phyloP scores from a whole-genome alignment of 179 eudicot genomes.

The Nepenthes alata region DNA sequence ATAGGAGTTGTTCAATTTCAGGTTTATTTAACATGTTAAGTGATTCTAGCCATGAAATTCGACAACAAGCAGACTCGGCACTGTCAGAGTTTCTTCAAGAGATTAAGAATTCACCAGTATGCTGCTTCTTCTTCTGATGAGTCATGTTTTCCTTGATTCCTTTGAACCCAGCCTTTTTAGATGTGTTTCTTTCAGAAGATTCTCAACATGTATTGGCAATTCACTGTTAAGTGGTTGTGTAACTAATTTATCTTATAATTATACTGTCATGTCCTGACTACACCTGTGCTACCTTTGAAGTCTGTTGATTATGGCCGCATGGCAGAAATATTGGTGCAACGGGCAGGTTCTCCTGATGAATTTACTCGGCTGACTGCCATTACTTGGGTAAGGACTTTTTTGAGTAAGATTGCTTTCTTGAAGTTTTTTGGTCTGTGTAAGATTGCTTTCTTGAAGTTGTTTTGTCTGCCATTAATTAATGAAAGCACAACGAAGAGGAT shows the following conservation, averaged over 20 bases:
- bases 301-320: slow-evolving; percentile 99
- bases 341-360: slow-evolving; percentile 86
- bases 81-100: slow-evolving; percentile 95
- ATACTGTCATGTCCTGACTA: slow-evolving; percentile 19
- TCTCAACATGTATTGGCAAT: background rate
- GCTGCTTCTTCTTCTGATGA: slow-evolving; percentile 11
- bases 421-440: background rate
- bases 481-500: no score
- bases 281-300: slow-evolving; percentile 43
- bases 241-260: slow-evolving; percentile 1
- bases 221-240: no score
- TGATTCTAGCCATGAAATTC: slow-evolving; percentile 91
- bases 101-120: slow-evolving; percentile 94
- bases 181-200: background rate
- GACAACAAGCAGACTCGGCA: slow-evolving; percentile 99
- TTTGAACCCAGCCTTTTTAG: background rate
- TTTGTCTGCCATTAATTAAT: background rate
- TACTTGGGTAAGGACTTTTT: slow-evolving; percentile 72
- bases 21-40: slow-evolving; percentile 98
- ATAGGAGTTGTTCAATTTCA: slow-evolving; percentile 23
- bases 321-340: slow-evolving; percentile 95
- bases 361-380: slow-evolving; percentile 91
- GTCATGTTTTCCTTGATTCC: background rate
- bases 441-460: background rate
- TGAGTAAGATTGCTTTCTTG: background rate